Conservation (phyloP, 2,329 filamentous ascomycete species). For the Exophiala oligosperma region DNA sequence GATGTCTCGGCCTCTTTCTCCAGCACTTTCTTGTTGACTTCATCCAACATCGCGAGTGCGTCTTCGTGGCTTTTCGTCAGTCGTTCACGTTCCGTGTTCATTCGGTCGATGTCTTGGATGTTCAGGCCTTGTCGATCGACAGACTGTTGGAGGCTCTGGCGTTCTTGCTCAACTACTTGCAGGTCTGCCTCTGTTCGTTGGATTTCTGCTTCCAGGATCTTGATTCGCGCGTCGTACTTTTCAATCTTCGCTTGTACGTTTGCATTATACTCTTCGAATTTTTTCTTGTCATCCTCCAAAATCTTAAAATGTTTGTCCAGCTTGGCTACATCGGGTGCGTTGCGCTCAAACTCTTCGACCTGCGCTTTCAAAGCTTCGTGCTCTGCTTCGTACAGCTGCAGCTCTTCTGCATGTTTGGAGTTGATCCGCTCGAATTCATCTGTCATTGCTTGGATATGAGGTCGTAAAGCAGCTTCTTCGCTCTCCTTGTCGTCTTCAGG, state of each 20-base stretch:
- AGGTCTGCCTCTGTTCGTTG: slow-evolving; percentile 75
- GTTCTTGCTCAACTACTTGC: slow-evolving; percentile 78
- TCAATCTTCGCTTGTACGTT: slow-evolving; percentile 81
- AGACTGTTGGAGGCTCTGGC: slow-evolving; percentile 73
- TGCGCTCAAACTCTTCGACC: slow-evolving; percentile 86
- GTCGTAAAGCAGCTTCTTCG: slow-evolving; percentile 72
- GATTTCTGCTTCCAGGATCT: slow-evolving; percentile 82
- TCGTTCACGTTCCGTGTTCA: slow-evolving; percentile 92
- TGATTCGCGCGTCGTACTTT: slow-evolving; percentile 79
- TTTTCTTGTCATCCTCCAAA: slow-evolving; percentile 88
- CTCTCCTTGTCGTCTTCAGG: slow-evolving; percentile 86
- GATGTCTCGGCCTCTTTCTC: slow-evolving; percentile 89
- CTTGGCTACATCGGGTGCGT: slow-evolving; percentile 76
- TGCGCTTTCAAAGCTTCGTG: slow-evolving; percentile 78
- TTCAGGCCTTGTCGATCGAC: slow-evolving; percentile 94
- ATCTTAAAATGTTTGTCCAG: slow-evolving; percentile 90
- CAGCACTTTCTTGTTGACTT: slow-evolving; percentile 76
- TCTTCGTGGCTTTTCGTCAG: slow-evolving; percentile 86
- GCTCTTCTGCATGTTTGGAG: slow-evolving; percentile 77
- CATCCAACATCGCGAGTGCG: slow-evolving; percentile 73
- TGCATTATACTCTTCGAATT: slow-evolving; percentile 93
- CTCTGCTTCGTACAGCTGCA: slow-evolving; percentile 83
- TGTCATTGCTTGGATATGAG: slow-evolving; percentile 86
- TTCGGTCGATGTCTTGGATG: slow-evolving; percentile 97
- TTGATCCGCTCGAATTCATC: slow-evolving; percentile 83